These are phyloP conservation scores for Pythium phragmitis DNA, from an alignment of 352 stramenopile species.

Conservation along the genomic window DNA sequence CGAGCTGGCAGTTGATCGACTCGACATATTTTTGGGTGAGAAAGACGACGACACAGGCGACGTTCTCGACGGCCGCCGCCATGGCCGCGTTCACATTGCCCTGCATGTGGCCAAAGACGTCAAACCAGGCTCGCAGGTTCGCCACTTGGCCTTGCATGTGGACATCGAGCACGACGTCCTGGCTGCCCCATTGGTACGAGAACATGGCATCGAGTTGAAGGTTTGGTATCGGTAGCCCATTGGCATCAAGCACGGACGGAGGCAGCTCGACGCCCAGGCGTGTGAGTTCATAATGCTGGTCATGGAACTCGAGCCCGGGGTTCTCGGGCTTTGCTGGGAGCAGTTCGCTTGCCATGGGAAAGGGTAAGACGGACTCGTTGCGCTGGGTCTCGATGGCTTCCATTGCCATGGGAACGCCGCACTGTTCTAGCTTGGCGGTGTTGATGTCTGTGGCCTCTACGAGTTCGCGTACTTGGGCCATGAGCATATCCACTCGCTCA, in stretches of 20 bases:
- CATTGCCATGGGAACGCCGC: conserved; percentile 4
- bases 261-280: conserved; percentile 29
- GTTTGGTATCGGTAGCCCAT: conserved; percentile 35
- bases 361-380: background rate
- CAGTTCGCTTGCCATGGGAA: conserved; percentile 12
- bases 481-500: background rate
- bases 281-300: conserved; percentile 43
- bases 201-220: conserved; percentile 56
- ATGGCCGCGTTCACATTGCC: conserved; percentile 66
- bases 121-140: conserved; percentile 48
- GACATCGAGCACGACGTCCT: conserved; percentile 39
- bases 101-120: conserved; percentile 66
- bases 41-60: conserved; percentile 57
- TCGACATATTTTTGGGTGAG: conserved; percentile 44
- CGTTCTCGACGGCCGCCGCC: conserved; percentile 52
- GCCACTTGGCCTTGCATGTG: conserved; percentile 42
- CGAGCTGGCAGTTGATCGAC: conserved; percentile 58
- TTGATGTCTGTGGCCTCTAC: conserved; percentile 5
- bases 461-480: background rate
- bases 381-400: conserved; percentile 4
- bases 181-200: conserved; percentile 55
- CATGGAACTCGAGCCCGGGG: conserved; percentile 24
- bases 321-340: conserved; percentile 28
- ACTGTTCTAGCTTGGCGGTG: conserved; percentile 9
- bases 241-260: conserved; percentile 38